Base-by-base conservation (phyloP, 2,329 filamentous ascomycete species). In the Onygenales sp. region DNA sequence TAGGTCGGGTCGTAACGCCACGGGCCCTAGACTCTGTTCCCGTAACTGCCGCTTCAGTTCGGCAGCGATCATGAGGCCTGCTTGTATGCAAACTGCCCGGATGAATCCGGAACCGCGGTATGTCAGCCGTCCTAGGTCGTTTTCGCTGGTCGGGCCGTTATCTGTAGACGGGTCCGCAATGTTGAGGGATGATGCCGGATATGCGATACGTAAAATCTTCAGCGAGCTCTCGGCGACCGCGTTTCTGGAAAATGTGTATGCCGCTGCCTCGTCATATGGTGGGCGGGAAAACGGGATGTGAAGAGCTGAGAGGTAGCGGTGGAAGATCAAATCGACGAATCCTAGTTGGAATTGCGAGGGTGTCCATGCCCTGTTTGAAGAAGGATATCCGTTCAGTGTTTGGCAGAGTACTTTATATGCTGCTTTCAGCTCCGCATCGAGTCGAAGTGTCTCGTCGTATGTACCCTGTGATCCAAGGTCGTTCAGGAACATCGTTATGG, bases 201-300 rank as follows among this genome's bases (percentile, higher is more conserved):
- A 72, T 0, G 65, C 64, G 0, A 69, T 59, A 37, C 61, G 65
- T 73, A 76, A 80, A 1, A 77, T 62, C 44, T 75, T 77, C 11
- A 79, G 65, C 0, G 75, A 68, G 0, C 69, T 68, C 6, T 83
- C 79, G 5, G 78, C 57, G 0, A 74, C 66, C 0, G 74, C 70
- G 43, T 74, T 77, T 1, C 76, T 65, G 0, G 79, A 80, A 55
- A 74, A 81, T 0, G 77, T 75, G 17, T 64, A 68, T 0, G 59
- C 34, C 21, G 4, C 21, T 1, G 57, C 54, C n/a, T 65, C 60
- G 6, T 57, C 54, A 9, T 62, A 13, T 2, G 61, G 52, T 6
- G 52, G 53, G 2, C 34, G 47, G 21, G 64, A 66, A 45, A 61
- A 67, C 6, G 64, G 66, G 6, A 59, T 51, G 49, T 70, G 67